Percentiles rank a stretch among this genome's conserved stretches.
phyloP scores from a whole-genome alignment of 2,329 filamentous ascomycete species.

The Alternaria tenuissima region DNA sequence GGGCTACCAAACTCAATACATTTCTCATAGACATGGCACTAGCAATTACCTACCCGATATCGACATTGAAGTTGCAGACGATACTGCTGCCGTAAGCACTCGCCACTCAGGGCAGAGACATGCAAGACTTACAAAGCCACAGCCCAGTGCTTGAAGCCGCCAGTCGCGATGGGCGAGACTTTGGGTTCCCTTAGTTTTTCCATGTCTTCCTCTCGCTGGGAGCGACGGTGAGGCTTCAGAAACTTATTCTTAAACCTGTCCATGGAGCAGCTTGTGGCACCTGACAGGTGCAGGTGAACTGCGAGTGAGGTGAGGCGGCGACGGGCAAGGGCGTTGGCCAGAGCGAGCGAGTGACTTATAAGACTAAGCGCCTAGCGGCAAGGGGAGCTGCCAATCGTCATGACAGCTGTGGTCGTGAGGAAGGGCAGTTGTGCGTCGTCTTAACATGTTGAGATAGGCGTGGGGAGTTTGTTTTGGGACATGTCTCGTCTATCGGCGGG shows the following conservation, averaged over 20 bases:
- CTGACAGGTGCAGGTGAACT: constrained; percentile 35
- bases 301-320: constrained; percentile 15
- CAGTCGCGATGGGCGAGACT: constrained; percentile 16
- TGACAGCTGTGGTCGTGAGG: constrained; percentile 9
- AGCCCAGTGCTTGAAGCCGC: constrained; percentile 51
- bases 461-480: constrained; percentile 14
- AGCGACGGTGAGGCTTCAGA: constrained; percentile 34
- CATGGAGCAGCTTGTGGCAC: constrained; percentile 36
- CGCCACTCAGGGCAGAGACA: background rate
- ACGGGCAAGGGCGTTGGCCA: constrained; percentile 16
- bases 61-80: constrained; percentile 56
- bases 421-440: constrained; percentile 1
- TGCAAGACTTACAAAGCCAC: constrained; percentile 49
- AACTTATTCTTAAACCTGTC: constrained; percentile 48
- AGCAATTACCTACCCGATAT: constrained; percentile 46
- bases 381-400: constrained; percentile 16
- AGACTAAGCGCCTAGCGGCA: constrained; percentile 12
- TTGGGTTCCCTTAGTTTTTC: constrained; percentile 22
- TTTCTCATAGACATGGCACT: background rate
- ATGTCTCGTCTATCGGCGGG: constrained; percentile 24
- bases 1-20: constrained; percentile 40
- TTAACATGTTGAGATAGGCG: background rate
- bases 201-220: constrained; percentile 36
- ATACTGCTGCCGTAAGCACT: constrained; percentile 39
- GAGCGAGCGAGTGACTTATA: constrained; percentile 16